phyloP scores from a whole-genome alignment of 306 rosid genomes.

The Pachyrhizus erosus region DNA sequence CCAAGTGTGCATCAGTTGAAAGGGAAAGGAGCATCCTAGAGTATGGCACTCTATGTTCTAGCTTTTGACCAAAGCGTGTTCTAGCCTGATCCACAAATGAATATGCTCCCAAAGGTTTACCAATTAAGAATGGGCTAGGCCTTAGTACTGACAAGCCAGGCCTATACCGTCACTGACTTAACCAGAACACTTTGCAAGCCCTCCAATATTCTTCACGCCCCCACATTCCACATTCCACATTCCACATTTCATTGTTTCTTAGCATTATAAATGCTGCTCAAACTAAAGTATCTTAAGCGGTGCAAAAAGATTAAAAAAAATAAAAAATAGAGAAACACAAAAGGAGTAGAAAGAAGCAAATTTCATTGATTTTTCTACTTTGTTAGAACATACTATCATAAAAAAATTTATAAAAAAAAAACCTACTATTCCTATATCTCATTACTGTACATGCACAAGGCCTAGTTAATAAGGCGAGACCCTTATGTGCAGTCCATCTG shows the following conservation, averaged over 20 bases:
- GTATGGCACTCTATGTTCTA: neutral
- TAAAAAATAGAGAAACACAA: neutral
- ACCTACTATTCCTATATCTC: slow-evolving; percentile 45
- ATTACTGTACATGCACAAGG: slow-evolving; percentile 54
- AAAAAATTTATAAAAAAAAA: slow-evolving; percentile 35
- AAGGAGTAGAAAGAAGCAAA: slow-evolving; percentile 6
- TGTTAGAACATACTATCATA: slow-evolving; percentile 62
- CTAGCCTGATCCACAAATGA: slow-evolving; percentile 23
- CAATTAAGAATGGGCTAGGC: slow-evolving; percentile 31
- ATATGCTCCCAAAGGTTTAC: neutral
- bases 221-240: too few species aligned
- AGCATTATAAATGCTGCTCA: slow-evolving; percentile 12
- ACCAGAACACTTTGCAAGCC: slow-evolving; percentile 17
- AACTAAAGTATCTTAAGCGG: neutral
- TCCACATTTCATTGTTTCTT: slow-evolving; percentile 6
- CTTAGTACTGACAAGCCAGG: slow-evolving; percentile 23
- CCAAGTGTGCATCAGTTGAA: neutral
- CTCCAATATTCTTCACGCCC: neutral
- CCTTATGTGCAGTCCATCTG: slow-evolving; percentile 92
- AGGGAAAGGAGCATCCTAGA: slow-evolving; percentile 2
- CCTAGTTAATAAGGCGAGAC: slow-evolving; percentile 66
- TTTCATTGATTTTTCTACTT: slow-evolving; percentile 49
- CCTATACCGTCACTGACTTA: slow-evolving; percentile 20
- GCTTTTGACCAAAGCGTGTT: slow-evolving; percentile 1
- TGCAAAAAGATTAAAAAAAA: neutral